Conservation (phyloP, 2,329 filamentous ascomycete genomes). For the Aureobasidium sp. region DNA sequence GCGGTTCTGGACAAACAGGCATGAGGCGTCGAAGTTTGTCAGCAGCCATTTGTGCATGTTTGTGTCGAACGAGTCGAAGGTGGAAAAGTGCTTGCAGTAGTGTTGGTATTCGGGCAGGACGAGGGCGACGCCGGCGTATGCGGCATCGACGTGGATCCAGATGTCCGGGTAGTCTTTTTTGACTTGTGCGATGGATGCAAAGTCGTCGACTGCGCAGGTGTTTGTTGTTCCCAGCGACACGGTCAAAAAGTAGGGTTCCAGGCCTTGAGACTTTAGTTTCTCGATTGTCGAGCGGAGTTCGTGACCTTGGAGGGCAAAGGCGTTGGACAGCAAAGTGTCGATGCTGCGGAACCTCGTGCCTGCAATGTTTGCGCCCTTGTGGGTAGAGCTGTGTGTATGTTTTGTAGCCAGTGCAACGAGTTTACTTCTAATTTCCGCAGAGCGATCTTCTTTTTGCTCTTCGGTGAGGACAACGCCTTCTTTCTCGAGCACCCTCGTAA, state of each 20-base stretch:
- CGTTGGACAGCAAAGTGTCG: slow-evolving; percentile 50
- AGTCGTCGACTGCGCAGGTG: slow-evolving; percentile 80
- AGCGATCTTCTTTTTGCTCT: slow-evolving; percentile 59
- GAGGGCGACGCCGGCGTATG: slow-evolving; percentile 81
- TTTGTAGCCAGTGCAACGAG: slow-evolving; percentile 76
- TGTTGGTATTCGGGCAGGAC: slow-evolving; percentile 72
- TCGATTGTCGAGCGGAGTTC: slow-evolving; percentile 54
- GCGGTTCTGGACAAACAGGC: slow-evolving; percentile 69
- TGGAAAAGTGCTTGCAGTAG: slow-evolving; percentile 50
- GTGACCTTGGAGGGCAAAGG: slow-evolving; percentile 60
- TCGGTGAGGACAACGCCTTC: slow-evolving; percentile 31
- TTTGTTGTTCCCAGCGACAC: slow-evolving; percentile 78
- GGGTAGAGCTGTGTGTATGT: slow-evolving; percentile 72
- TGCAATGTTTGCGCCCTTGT: slow-evolving; percentile 78
- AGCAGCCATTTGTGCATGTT: slow-evolving; percentile 98
- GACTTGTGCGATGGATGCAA: slow-evolving; percentile 56
- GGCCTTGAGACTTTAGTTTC: slow-evolving; percentile 55
- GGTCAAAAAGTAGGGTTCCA: slow-evolving; percentile 81
- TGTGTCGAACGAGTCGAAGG: slow-evolving; percentile 83
- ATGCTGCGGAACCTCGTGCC: slow-evolving; percentile 74
- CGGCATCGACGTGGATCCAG: slow-evolving; percentile 91
- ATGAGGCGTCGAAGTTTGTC: slow-evolving; percentile 81
- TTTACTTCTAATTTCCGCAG: slow-evolving; percentile 55
- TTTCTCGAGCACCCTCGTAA: slow-evolving; percentile 49
- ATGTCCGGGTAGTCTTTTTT: slow-evolving; percentile 49